Evolutionary conservation across 129 eudicot genomes (phyloP), one percentile per base, ranked within the genome.

Genomic region (Helichrysum umbraculigerum): DNA sequence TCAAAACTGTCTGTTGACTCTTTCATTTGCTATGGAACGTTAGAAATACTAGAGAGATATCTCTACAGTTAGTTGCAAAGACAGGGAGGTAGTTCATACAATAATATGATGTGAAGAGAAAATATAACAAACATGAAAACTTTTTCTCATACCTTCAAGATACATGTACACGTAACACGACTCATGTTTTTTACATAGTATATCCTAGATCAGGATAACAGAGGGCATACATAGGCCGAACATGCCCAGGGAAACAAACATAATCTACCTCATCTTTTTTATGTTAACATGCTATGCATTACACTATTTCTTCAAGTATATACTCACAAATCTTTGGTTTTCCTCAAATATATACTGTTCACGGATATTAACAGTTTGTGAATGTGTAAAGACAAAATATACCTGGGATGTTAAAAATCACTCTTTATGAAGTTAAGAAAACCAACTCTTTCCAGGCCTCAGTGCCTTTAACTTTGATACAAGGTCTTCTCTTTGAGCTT

Each of bases 401-500:
- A 80, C 84, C 76, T 41, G 61, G 69, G 58, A 56, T 37, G 30
- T 56, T 52, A 19, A 9, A 9, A 25, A 73, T 66, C 9, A 28
- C 39, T 20, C 37, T 37, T 32, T 59, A 15, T 33, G 21, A 37
- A 33, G 78, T 76, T 68, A 88, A 1, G 83, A 86, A 76, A 88
- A 88, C 93, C 93, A 88, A n/a, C 81, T 79, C 72, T 76, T 85
- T 77, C 85, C 83, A 42, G 83, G 83, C 71, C n/a, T 83, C 15
- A 56, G 52, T 37, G 92, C 72, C 88, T 87, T 90, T 32, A 90
- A 87, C 76, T 83, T 82, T 81, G 83, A 72, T 34, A 87, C 89
- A 72, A 90, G 96, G 54, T 87, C 81, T 77, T 85, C 92, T 19
- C 96, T 83, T 71, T 87, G 79, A 81, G 83, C 89, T 75, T 90